phyloP scores from a whole-genome alignment of 2,329 filamentous ascomycete genomes.

The Acarospora socialis region DNA sequence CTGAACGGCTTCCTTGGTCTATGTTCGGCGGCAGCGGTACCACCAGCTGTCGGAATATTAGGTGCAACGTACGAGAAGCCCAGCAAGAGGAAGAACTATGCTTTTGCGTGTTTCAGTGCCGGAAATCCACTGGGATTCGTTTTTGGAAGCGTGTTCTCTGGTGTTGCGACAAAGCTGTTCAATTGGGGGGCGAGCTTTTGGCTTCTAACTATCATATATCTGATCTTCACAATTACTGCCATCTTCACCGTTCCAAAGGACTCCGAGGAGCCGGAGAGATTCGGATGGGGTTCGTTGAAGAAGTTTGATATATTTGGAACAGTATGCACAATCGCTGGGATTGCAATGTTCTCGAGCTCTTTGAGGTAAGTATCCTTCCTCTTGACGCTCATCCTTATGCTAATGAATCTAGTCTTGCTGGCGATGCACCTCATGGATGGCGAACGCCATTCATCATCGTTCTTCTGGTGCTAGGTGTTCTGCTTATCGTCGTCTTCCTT shows the following conservation, averaged over 20 bases:
- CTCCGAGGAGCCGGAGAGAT: slow-evolving; percentile 25
- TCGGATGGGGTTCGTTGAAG: slow-evolving; percentile 35
- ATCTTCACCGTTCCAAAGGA: slow-evolving; percentile 48
- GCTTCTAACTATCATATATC: slow-evolving; percentile 49
- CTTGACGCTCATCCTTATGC: too few relatives aligned
- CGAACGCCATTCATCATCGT: slow-evolving; percentile 46
- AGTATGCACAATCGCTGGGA: slow-evolving; percentile 46
- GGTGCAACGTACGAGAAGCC: slow-evolving; percentile 37
- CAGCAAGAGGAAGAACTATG: slow-evolving; percentile 14
- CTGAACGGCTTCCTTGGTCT: slow-evolving; percentile 51
- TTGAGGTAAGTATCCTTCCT: slow-evolving; percentile 33
- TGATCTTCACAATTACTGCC: slow-evolving; percentile 42
- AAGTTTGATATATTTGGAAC: slow-evolving; percentile 49
- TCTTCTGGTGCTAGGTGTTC: slow-evolving; percentile 44
- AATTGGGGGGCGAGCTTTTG: slow-evolving; percentile 51
- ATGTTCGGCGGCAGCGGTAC: slow-evolving; percentile 48
- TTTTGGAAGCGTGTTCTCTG: slow-evolving; percentile 45
- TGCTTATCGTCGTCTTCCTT: slow-evolving; percentile 42
- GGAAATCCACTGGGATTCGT: slow-evolving; percentile 45
- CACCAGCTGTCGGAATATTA: slow-evolving; percentile 49
- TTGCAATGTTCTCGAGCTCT: slow-evolving; percentile 49
- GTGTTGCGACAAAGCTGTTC: slow-evolving; percentile 45
- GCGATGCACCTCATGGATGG: slow-evolving; percentile 48
- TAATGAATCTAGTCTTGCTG: slow-evolving; percentile 26
- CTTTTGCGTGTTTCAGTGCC: slow-evolving; percentile 46